Percentiles rank a stretch among this genome's conserved stretches.
These are phyloP conservation scores for Mrakia blollopis DNA, from an alignment of 768 basidiomycete species.

Conservation along the genomic window DNA sequence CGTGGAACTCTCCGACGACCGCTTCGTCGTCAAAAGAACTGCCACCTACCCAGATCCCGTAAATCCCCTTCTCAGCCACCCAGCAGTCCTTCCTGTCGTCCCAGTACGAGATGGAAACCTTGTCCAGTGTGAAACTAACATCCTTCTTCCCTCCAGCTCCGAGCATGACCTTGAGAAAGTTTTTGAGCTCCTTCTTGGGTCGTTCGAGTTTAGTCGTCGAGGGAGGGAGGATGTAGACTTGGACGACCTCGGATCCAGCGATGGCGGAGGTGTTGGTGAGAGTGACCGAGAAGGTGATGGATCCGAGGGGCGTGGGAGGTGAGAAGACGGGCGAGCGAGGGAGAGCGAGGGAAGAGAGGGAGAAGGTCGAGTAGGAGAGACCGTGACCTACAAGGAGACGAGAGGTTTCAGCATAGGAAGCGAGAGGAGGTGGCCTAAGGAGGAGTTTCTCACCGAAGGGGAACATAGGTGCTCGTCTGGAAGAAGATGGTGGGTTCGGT, in stretches of 20 bases:
- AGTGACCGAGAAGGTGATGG: slow-evolving; percentile 24
- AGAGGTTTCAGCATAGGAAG: background rate
- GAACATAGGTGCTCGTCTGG: slow-evolving; percentile 39
- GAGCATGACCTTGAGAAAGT: slow-evolving; percentile 37
- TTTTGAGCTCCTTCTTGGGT: slow-evolving; percentile 36
- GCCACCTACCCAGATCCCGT: slow-evolving; percentile 50
- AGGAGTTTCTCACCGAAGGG: slow-evolving; percentile 37
- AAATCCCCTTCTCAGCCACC: slow-evolving; percentile 53
- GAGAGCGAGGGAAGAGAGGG: slow-evolving; percentile 36
- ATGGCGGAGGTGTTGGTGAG: slow-evolving; percentile 34
- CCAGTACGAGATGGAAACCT: slow-evolving; percentile 46
- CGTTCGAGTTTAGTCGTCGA: slow-evolving; percentile 3
- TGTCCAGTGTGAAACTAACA: slow-evolving; percentile 41
- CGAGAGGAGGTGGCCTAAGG: slow-evolving; percentile 35
- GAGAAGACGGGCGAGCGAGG: background rate
- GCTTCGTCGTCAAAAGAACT: slow-evolving; percentile 49
- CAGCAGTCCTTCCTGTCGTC: slow-evolving; percentile 50
- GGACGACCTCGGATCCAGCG: slow-evolving; percentile 35
- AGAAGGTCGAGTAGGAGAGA: slow-evolving; percentile 40
- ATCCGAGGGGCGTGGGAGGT: slow-evolving; percentile 22
- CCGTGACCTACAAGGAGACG: background rate
- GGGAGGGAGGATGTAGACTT: slow-evolving; percentile 23
- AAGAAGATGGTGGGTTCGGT: slow-evolving; percentile 37
- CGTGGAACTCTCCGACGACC: slow-evolving; percentile 21
- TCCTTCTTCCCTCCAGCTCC: slow-evolving; percentile 37